Conservation (phyloP, 768 basidiomycete species). For the Lactarius akahatsu region DNA sequence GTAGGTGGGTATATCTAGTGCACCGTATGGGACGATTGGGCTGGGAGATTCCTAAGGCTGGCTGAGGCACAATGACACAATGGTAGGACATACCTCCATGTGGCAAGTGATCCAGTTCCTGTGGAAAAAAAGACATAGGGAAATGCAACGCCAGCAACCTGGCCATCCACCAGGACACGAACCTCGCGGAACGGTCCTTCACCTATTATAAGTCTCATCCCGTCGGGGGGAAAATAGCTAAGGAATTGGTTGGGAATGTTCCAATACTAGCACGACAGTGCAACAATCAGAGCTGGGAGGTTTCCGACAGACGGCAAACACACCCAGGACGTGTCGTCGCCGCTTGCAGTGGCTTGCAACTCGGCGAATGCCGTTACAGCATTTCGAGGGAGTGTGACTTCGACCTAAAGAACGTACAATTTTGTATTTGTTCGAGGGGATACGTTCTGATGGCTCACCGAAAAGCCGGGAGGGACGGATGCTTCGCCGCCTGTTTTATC, state of each 20-base stretch:
- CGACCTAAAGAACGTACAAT: conserved; percentile 44
- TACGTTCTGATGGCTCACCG: conserved; percentile 41
- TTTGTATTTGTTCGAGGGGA: neutral
- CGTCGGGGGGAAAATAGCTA: conserved; percentile 46
- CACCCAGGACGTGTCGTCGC: conserved; percentile 77
- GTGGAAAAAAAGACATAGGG: conserved; percentile 41
- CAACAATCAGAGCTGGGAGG: neutral
- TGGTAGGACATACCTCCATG: conserved; percentile 56
- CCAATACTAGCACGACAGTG: conserved; percentile 50
- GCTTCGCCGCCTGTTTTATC: conserved; percentile 64
- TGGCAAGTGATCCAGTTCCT: conserved; percentile 48
- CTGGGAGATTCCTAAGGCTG: neutral
- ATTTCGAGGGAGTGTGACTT: conserved; percentile 68
- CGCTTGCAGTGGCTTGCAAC: conserved; percentile 65
- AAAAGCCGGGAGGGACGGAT: conserved; percentile 72
- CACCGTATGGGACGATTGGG: too few relatives aligned
- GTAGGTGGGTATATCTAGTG: too few relatives aligned
- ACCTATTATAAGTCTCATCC: conserved; percentile 38
- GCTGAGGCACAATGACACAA: neutral
- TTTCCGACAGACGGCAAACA: conserved; percentile 21
- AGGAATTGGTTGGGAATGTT: conserved; percentile 64
- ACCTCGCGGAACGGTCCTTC: conserved; percentile 63
- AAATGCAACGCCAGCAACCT: conserved; percentile 55
- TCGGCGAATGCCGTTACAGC: conserved; percentile 67
- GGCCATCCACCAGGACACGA: conserved; percentile 56